Conservation (phyloP, 257 asterid species). For the Gentiana dahurica region DNA sequence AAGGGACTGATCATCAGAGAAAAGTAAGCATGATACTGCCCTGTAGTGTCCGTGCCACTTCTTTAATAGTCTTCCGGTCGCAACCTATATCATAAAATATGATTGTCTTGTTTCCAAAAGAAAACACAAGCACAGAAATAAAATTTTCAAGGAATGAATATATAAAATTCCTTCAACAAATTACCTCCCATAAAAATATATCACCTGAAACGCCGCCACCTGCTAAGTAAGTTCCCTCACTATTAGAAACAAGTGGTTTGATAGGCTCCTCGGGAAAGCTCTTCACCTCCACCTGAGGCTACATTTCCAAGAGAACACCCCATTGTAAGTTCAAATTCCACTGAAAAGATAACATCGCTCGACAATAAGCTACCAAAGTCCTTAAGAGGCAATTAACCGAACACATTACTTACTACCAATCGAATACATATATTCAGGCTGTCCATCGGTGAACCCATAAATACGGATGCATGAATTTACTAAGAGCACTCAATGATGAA, state of each 20-base stretch:
- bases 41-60: slow-evolving; percentile 93
- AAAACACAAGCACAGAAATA: too few species aligned
- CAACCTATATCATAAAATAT: slow-evolving; percentile 35
- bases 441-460: too few species aligned
- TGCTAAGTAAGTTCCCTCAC: slow-evolving; percentile 63
- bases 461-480: too few species aligned
- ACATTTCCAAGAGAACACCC: slow-evolving; percentile 9
- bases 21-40: slow-evolving; percentile 65
- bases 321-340: neutral
- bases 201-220: slow-evolving; percentile 87
- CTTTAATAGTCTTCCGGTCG: slow-evolving; percentile 70
- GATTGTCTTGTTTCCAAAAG: neutral
- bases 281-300: slow-evolving; percentile 87
- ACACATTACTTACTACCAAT: slow-evolving; percentile 6
- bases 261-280: slow-evolving; percentile 77
- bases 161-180: slow-evolving; percentile 4
- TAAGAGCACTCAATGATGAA: neutral
- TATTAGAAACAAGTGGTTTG: slow-evolving; percentile 50
- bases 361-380: neutral
- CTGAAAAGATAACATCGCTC: neutral
- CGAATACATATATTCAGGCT: neutral
- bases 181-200: slow-evolving; percentile 90
- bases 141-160: neutral
- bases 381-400: slow-evolving; percentile 16
- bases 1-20: slow-evolving; percentile 82